Conservation (phyloP, 2,329 filamentous ascomycete genomes). For the Zasmidium citrigriseum region DNA sequence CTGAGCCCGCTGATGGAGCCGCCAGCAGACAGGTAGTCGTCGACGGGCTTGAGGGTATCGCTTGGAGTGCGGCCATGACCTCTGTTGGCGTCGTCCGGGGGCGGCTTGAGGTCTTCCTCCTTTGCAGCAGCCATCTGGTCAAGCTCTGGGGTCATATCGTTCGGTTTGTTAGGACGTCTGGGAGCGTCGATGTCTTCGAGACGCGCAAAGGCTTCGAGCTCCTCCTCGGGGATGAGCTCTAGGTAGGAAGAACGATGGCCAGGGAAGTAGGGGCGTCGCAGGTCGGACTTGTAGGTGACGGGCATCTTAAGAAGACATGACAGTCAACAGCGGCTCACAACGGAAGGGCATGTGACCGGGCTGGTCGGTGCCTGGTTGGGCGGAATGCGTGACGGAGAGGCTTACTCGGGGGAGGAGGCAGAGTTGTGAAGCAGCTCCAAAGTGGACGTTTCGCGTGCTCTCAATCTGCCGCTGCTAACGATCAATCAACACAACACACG, state of each 20-base stretch:
- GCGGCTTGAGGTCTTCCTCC: conserved; percentile 28
- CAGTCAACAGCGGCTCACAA: conserved; percentile 7
- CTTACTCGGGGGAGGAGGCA: background rate
- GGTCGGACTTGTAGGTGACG: conserved; percentile 20
- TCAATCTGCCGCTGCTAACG: background rate
- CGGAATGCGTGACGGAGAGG: conserved; percentile 1
- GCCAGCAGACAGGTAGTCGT: conserved; percentile 39
- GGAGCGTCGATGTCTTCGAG: conserved; percentile 28
- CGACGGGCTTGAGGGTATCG: conserved; percentile 19
- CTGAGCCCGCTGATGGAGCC: conserved; percentile 39
- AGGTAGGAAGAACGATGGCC: conserved; percentile 31
- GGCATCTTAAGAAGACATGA: conserved; percentile 19
- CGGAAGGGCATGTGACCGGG: background rate
- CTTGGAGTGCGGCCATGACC: conserved; percentile 16
- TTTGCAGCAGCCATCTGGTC: conserved; percentile 35
- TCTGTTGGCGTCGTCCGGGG: conserved; percentile 4
- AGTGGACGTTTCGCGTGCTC: background rate
- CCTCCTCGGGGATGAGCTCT: conserved; percentile 31
- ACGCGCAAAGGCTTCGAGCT: conserved; percentile 28
- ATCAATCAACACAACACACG: background rate
- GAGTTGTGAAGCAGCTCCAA: background rate
- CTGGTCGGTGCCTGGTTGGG: background rate
- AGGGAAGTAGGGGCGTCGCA: conserved; percentile 28
- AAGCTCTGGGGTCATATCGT: conserved; percentile 22
- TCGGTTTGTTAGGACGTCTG: conserved; percentile 6